Percentiles rank a stretch among this genome's conserved stretches.
phyloP scores from a whole-genome alignment of 2,329 filamentous ascomycete genomes.

The Geosmithia putterillii region DNA sequence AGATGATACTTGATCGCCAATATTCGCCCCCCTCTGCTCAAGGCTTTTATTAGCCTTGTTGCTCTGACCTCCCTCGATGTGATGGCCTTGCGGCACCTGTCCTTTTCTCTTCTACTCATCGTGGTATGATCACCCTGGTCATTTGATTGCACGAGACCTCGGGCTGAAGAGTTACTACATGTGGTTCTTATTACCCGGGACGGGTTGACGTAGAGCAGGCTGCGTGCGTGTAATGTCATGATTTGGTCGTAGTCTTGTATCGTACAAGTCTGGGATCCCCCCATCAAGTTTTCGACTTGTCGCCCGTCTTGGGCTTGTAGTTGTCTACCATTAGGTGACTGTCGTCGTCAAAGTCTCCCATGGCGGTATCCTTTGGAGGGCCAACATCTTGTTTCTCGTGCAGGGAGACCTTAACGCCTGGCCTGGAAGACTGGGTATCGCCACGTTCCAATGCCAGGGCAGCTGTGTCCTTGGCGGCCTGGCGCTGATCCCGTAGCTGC shows the following conservation, averaged over 20 bases:
- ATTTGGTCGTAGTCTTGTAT: no score
- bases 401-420: constrained; percentile 31
- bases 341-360: constrained; percentile 9
- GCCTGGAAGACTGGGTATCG: constrained; percentile 9
- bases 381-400: constrained; percentile 31
- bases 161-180: no score
- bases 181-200: no score
- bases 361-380: not conserved
- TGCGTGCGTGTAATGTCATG: no score
- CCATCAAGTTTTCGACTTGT: constrained; percentile 5
- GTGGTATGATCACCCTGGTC: no score
- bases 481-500: constrained; percentile 30
- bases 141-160: no score
- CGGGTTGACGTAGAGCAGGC: no score
- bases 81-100: constrained; percentile 1
- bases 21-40: constrained; percentile 16
- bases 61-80: not conserved
- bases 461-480: constrained; percentile 23
- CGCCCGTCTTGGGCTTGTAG: constrained; percentile 29
- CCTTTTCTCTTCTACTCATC: no score
- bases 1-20: constrained; percentile 93
- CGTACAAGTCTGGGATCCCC: no score
- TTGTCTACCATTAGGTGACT: constrained; percentile 36
- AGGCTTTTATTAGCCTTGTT: not conserved
- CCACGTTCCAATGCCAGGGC: constrained; percentile 39